Conservation (phyloP, 2,329 filamentous ascomycete species). For the Talaromyces sp. region DNA sequence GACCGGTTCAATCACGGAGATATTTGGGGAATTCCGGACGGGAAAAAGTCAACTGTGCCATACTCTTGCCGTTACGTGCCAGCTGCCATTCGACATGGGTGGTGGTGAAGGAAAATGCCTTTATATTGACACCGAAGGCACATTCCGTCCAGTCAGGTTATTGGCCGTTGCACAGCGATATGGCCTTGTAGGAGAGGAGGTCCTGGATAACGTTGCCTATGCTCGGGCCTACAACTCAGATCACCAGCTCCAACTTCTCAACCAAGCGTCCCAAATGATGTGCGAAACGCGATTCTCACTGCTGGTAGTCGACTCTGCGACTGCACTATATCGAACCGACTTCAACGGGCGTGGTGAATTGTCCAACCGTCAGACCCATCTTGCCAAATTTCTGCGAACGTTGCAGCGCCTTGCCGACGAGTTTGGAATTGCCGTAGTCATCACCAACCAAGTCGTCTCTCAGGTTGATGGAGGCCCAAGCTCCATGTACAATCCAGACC, state of each 20-base stretch:
- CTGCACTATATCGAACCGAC: conserved; percentile 90
- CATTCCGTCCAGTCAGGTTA: conserved; percentile 86
- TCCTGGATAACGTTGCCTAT: conserved; percentile 96
- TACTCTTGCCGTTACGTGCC: conserved; percentile 96
- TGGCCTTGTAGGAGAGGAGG: conserved; percentile 91
- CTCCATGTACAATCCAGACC: conserved; percentile 98
- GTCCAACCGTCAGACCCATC: conserved; percentile 71
- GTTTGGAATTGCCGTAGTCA: conserved; percentile 96
- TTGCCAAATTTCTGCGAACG: conserved; percentile 46
- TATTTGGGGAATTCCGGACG: conserved; percentile 96
- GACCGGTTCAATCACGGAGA: conserved; percentile 94
- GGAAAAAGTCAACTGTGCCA: conserved; percentile 99
- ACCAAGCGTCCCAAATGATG: conserved; percentile 98
- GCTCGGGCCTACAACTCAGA: conserved; percentile 98
- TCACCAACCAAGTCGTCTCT: conserved; percentile 97
- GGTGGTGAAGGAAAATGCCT: conserved; percentile 97
- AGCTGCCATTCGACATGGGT: conserved; percentile 97
- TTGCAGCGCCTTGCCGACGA: conserved; percentile 54
- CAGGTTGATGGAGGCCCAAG: conserved; percentile 95
- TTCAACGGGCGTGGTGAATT: conserved; percentile 96
- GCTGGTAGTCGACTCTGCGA: conserved; percentile 92
- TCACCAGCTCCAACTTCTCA: conserved; percentile 89
- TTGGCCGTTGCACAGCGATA: conserved; percentile 91
- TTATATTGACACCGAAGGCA: conserved; percentile 98
- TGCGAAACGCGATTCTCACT: conserved; percentile 96